Evolutionary conservation across 805 yeast species (phyloP).

Genomic region (Wickerhamiella australiensis): DNA sequence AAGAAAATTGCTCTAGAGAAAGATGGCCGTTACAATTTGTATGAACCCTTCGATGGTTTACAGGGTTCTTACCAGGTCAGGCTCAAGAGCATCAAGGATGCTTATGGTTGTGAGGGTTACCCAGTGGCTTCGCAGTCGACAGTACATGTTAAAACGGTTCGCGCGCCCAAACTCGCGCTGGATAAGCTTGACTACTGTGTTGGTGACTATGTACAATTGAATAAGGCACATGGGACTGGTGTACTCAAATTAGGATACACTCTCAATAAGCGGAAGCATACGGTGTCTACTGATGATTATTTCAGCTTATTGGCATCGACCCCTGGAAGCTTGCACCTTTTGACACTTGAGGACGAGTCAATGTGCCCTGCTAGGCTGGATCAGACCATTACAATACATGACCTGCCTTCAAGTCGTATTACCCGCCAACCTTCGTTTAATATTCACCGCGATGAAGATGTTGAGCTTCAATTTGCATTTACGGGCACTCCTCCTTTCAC

Average conservation of each 20-base stretch:
- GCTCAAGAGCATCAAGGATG: slow-evolving; percentile 49
- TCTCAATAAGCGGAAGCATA: slow-evolving; percentile 47
- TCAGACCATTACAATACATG: slow-evolving; percentile 35
- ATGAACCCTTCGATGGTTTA: slow-evolving; percentile 38
- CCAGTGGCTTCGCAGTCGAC: slow-evolving; percentile 30
- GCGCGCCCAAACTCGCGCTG: background rate
- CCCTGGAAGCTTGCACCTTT: slow-evolving; percentile 63
- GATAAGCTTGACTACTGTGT: slow-evolving; percentile 56
- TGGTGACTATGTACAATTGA: slow-evolving; percentile 68
- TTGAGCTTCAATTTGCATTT: slow-evolving; percentile 71
- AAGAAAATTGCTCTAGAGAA: slow-evolving; percentile 36
- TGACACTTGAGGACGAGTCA: slow-evolving; percentile 60
- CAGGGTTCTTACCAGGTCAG: slow-evolving; percentile 62
- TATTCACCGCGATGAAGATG: slow-evolving; percentile 75
- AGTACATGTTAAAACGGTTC: background rate
- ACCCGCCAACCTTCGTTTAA: slow-evolving; percentile 68
- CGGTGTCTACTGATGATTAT: slow-evolving; percentile 43
- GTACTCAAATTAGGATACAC: slow-evolving; percentile 68
- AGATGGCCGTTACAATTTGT: slow-evolving; percentile 29
- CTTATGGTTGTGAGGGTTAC: slow-evolving; percentile 52
- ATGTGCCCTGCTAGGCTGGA: slow-evolving; percentile 40
- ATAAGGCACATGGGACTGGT: slow-evolving; percentile 62
- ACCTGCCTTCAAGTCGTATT: slow-evolving; percentile 70
- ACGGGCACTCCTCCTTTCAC: slow-evolving; percentile 86
- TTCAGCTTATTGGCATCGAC: slow-evolving; percentile 64